Percentiles rank a stretch among this genome's conserved stretches.
Evolutionary conservation across 2,329 filamentous ascomycete species (phyloP).

Genomic region (Cladosporium sp.): DNA sequence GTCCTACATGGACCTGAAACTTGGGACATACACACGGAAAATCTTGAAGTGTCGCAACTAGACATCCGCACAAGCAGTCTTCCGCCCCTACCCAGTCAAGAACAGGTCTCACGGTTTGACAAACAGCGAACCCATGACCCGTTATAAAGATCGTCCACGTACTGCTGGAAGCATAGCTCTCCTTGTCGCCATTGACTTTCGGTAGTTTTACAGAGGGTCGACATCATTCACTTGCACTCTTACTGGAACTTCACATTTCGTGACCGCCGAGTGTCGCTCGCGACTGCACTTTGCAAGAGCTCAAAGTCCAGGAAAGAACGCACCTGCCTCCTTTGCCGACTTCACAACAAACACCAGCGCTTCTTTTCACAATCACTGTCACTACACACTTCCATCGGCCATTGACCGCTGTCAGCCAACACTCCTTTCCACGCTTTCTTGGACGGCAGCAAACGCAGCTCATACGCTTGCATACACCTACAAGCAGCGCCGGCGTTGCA

Average conservation of each 20-base stretch:
- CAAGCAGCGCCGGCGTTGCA: conserved; percentile 17
- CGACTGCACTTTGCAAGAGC: background rate
- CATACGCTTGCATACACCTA: background rate
- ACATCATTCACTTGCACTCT: conserved; percentile 12
- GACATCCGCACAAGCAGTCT: conserved; percentile 4
- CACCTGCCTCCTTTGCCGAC: background rate
- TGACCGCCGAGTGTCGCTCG: background rate
- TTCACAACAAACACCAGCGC: background rate
- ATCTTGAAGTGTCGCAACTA: conserved; percentile 10
- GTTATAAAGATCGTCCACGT: conserved; percentile 1
- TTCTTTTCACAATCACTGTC: background rate
- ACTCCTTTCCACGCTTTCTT: conserved; percentile 8
- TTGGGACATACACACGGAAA: background rate
- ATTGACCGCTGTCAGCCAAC: background rate
- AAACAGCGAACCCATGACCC: conserved; percentile 12
- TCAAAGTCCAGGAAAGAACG: background rate
- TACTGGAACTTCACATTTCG: background rate
- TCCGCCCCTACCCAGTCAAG: background rate
- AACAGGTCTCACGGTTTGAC: background rate
- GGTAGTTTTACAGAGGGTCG: background rate
- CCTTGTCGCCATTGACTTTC: background rate
- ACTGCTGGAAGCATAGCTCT: background rate
- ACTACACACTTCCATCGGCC: background rate
- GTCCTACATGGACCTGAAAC: conserved; percentile 1
- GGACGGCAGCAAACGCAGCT: conserved; percentile 2